phyloP scores from a whole-genome alignment of 345 rosid genomes.

The Eucalyptus microcorys region DNA sequence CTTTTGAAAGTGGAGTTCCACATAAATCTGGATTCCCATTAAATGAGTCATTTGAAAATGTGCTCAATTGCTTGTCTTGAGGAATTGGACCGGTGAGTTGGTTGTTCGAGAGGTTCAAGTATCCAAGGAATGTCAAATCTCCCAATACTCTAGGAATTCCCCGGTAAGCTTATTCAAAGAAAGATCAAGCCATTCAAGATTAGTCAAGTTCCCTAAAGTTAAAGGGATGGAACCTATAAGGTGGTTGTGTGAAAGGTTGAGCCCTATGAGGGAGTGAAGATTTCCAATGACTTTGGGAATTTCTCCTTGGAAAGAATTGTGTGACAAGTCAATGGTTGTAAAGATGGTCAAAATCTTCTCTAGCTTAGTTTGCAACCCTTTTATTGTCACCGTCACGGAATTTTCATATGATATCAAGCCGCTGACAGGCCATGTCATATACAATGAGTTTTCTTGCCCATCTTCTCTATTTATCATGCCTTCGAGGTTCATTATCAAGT shows the following conservation, averaged over 20 bases:
- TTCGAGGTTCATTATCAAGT: not conserved
- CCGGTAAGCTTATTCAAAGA: not conserved
- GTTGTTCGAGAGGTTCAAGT: not conserved
- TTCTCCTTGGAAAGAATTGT: not conserved
- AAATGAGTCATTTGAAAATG: not conserved
- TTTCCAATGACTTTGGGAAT: not conserved
- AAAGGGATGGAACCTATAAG: not conserved
- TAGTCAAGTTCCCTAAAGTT: not conserved
- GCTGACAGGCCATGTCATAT: rapidly evolving
- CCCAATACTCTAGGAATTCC: not conserved
- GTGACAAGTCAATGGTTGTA: not conserved
- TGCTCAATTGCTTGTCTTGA: not conserved
- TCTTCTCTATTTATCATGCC: not conserved
- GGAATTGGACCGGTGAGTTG: not conserved
- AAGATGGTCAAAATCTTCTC: not conserved
- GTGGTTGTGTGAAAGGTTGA: not conserved
- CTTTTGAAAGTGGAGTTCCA: not conserved
- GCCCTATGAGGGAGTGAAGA: not conserved
- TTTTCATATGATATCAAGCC: rapidly evolving
- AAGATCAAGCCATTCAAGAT: not conserved
- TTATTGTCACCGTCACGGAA: rapidly evolving
- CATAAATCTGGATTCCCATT: not conserved
- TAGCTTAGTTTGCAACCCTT: rapidly evolving
- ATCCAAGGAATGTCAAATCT: not conserved
- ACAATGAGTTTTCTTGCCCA: not conserved